Evolutionary conservation across 2,329 filamentous ascomycete genomes (phyloP), one percentile per base, ranked within the genome.

Genomic region (Alternaria alternata): DNA sequence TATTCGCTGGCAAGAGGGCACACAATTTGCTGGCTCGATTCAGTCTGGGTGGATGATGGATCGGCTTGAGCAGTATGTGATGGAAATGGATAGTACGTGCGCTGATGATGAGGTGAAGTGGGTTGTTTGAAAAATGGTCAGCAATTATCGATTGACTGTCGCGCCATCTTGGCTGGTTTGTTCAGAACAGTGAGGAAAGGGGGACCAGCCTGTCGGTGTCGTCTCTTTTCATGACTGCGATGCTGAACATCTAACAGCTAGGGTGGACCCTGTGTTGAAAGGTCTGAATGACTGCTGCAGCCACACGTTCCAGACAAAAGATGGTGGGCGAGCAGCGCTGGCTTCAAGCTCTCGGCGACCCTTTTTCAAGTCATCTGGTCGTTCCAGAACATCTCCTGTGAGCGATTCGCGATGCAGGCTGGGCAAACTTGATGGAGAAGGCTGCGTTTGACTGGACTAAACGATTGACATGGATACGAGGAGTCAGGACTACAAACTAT

Each of bases 1-100:
- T 9, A 32, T 57, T 3, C 16, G 39, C 8, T 57, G 54, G 47
- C 54, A 52, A 16, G 39, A 28, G 14, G 22, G 47, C 5, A 34
- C 22, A 12, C 48, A 51, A 4, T 39, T 38, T 51, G 48, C 38
- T 20, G 39, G 54, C 5, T 41, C 44, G 14, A 54, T 59, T 24
- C 57, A 55, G 14, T 59, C 57, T 2, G 51, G 57, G 7, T 59
- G 57, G 57, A 39, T 59, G 30, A 16, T 51, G 44, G 44, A 59
- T 20, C 42, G 51, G 2, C n/a, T 59, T 7, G 22, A 34, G 8
- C 38, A 30, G 1, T 59, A 49, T 38, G 18, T 47, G 22, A 9
- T 24, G 16, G 52, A 54, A 0, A 54, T 36, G 52, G 52, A 54
- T 34, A 54, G 42, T 34, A 36, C 30, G n/a, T 54, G 52, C 36